These are phyloP conservation scores for Colletotrichum lini DNA, from an alignment of 2,329 filamentous ascomycete species.

Conservation along the genomic window DNA sequence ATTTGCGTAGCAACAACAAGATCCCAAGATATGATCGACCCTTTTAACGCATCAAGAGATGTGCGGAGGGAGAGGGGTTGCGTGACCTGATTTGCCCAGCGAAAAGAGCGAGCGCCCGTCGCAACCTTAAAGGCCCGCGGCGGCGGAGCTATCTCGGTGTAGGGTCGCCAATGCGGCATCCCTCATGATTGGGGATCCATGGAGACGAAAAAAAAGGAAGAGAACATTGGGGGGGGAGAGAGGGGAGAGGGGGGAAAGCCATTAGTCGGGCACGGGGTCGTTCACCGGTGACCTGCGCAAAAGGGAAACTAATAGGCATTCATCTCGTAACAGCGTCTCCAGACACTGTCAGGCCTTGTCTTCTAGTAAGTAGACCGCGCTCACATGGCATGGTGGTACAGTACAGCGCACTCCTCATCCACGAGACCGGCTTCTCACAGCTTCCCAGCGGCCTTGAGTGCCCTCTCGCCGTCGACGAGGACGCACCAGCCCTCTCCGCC, in stretches of 20 bases:
- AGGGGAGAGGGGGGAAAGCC: neutral
- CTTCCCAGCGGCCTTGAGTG: constrained; percentile 70
- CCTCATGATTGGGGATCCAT: constrained; percentile 24
- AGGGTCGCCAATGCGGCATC: constrained; percentile 28
- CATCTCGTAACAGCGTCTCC: constrained; percentile 11
- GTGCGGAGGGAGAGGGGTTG: neutral
- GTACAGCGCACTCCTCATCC: neutral
- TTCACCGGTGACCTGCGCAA: neutral
- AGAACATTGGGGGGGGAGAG: neutral
- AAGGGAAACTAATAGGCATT: constrained; percentile 9
- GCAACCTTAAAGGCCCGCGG: constrained; percentile 19
- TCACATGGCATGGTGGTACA: neutral
- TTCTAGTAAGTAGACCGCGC: neutral
- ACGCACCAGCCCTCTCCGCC: constrained; percentile 89
- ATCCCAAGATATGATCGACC: constrained; percentile 1
- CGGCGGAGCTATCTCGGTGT: constrained; percentile 34
- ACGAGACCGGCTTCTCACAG: constrained; percentile 48
- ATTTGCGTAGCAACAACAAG: neutral
- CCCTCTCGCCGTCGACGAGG: constrained; percentile 83
- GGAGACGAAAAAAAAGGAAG: neutral
- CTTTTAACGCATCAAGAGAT: neutral
- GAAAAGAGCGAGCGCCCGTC: neutral
- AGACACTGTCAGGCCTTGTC: neutral
- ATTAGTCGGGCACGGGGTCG: neutral
- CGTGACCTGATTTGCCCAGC: constrained; percentile 14